These are phyloP conservation scores for Cyclotella kingstonii DNA, from an alignment of 108 stramenopile genomes.

Conservation along the genomic window DNA sequence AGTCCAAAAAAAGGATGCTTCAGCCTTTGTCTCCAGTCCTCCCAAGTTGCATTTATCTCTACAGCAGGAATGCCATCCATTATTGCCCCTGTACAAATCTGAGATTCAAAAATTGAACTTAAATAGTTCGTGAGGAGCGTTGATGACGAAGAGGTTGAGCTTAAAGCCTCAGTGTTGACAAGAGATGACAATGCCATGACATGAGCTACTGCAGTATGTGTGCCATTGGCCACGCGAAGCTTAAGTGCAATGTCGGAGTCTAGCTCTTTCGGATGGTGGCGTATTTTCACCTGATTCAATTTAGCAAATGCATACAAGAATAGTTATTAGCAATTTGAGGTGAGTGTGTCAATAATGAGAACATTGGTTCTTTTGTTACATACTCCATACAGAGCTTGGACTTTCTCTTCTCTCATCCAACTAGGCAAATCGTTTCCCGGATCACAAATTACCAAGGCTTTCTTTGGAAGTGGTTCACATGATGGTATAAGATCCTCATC, in stretches of 20 bases:
- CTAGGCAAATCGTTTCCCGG: constrained; percentile 39
- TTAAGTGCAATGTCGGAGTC: constrained; percentile 79
- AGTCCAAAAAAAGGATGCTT: constrained; percentile 85
- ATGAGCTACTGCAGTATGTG: constrained; percentile 89
- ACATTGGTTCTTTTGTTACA: neutral
- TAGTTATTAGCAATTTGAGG: too few relatives aligned
- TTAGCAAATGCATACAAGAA: too few relatives aligned
- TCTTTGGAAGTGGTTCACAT: constrained; percentile 77
- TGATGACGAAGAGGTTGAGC: constrained; percentile 8
- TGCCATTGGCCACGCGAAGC: constrained; percentile 88
- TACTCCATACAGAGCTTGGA: constrained; percentile 31
- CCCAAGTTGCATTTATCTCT: constrained; percentile 56
- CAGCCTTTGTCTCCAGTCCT: constrained; percentile 82
- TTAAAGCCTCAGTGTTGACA: constrained; percentile 40
- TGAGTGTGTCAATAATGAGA: too few relatives aligned
- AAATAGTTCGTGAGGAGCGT: constrained; percentile 55
- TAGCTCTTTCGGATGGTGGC: constrained; percentile 44
- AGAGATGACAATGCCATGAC: constrained; percentile 67
- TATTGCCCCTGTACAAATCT: constrained; percentile 58
- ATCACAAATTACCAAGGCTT: constrained; percentile 85
- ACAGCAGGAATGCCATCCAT: constrained; percentile 23
- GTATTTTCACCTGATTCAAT: constrained; percentile 50
- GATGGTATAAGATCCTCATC: constrained; percentile 61
- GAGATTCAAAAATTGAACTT: constrained; percentile 64
- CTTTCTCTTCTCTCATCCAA: constrained; percentile 29